phyloP scores from a whole-genome alignment of 352 stramenopile genomes.

The Phytopythium delawarense region DNA sequence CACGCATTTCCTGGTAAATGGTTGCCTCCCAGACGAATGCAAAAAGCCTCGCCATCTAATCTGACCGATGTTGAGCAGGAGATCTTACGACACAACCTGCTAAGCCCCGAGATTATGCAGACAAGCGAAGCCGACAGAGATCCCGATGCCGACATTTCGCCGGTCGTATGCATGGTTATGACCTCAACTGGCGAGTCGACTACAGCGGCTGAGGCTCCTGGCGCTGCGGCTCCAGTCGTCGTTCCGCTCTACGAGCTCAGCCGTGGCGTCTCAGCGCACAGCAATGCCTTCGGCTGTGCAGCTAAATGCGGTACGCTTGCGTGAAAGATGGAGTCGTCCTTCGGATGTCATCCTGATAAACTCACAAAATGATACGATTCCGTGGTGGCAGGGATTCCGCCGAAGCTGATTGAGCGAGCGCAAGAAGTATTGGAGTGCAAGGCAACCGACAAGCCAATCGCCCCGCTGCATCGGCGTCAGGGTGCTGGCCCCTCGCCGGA shows the following conservation, averaged over 20 bases:
- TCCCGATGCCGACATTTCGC: constrained; percentile 3
- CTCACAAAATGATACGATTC: neutral
- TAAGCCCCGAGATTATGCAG: constrained; percentile 20
- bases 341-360: constrained; percentile 4
- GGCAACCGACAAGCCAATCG: constrained; percentile 21
- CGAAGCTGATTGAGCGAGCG: constrained; percentile 36
- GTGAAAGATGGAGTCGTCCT: neutral
- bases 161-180: constrained; percentile 56
- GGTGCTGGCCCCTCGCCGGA: constrained; percentile 26
- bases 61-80: constrained; percentile 27
- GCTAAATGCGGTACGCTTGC: constrained; percentile 45
- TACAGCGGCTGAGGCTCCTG: constrained; percentile 13
- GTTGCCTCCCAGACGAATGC: neutral
- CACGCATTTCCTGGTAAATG: constrained; percentile 71
- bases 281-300: constrained; percentile 72
- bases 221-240: constrained; percentile 15
- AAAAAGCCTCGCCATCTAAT: constrained; percentile 1
- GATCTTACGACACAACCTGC: constrained; percentile 47
- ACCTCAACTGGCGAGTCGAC: constrained; percentile 23
- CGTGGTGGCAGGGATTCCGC: constrained; percentile 33
- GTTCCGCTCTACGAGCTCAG: constrained; percentile 62
- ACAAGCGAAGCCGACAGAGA: too few species aligned
- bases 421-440: constrained; percentile 38
- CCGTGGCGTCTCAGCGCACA: constrained; percentile 54
- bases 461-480: constrained; percentile 14